These are phyloP conservation scores for Suhomyces taliae DNA, from an alignment of 1,139 yeast species.

Conservation along the genomic window DNA sequence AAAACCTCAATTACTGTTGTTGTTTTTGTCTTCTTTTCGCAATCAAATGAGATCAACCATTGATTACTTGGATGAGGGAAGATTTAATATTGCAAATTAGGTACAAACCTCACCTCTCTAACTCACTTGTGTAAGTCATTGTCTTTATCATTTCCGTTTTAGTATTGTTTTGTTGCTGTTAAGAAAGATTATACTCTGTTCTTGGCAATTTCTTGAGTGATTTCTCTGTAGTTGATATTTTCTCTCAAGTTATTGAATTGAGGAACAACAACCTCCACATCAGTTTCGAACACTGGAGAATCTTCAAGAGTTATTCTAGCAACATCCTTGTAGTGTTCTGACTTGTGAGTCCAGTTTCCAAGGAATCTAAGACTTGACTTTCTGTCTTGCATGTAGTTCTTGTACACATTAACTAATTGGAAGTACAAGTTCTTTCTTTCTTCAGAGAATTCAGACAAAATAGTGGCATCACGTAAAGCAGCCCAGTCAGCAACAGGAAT, in stretches of 20 bases:
- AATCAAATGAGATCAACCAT: too few relatives aligned
- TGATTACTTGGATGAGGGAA: too few relatives aligned
- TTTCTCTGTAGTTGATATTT: slow-evolving; percentile 30
- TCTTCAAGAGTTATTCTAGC: slow-evolving; percentile 22
- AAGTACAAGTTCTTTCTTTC: slow-evolving; percentile 58
- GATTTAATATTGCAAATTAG: too few relatives aligned
- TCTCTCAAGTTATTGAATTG: slow-evolving; percentile 28
- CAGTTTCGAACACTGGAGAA: slow-evolving; percentile 18
- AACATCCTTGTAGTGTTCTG: slow-evolving; percentile 22
- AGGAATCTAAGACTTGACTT: slow-evolving; percentile 33
- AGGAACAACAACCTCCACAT: slow-evolving; percentile 25
- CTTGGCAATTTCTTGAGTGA: slow-evolving; percentile 20
- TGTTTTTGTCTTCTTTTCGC: too few relatives aligned
- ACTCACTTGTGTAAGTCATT: not conserved
- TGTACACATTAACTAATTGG: slow-evolving; percentile 54
- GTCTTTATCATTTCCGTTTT: too few relatives aligned
- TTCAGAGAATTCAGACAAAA: slow-evolving; percentile 43
- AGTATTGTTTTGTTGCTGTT: not conserved
- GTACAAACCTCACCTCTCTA: too few relatives aligned
- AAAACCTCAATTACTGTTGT: not conserved
- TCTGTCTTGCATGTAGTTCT: slow-evolving; percentile 44
- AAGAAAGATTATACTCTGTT: not conserved
- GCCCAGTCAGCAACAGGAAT: slow-evolving; percentile 89
- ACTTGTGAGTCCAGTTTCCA: slow-evolving; percentile 33
- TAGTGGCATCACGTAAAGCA: slow-evolving; percentile 76